Evolutionary conservation across 2,329 filamentous ascomycete genomes (phyloP).

Genomic region (Incumbomyces delicatus): DNA sequence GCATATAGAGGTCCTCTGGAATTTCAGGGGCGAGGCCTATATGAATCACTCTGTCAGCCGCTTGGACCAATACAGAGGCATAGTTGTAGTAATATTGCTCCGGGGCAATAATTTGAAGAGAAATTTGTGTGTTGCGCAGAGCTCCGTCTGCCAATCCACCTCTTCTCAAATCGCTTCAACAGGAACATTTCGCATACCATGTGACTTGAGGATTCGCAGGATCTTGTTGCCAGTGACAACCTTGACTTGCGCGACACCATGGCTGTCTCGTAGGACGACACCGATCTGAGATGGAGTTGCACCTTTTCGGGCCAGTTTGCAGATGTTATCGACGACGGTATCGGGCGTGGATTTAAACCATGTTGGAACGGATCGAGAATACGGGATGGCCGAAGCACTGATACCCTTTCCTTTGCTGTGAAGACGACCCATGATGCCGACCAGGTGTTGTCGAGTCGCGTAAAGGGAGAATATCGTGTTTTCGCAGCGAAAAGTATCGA

Average conservation of each 20-base stretch:
- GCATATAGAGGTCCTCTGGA: constrained; percentile 99
- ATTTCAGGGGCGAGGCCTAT: constrained; percentile 97
- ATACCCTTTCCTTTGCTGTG: constrained; percentile 99
- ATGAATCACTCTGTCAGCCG: constrained; percentile 84
- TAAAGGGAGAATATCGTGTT: too few relatives aligned
- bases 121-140: constrained; percentile 8
- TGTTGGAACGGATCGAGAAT: constrained; percentile 82
- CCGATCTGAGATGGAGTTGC: constrained; percentile 97
- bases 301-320: constrained; percentile 98
- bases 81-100: constrained; percentile 8
- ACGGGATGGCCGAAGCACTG: constrained; percentile 87
- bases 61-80: constrained; percentile 76
- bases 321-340: constrained; percentile 98
- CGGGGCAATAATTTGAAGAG: constrained; percentile 2
- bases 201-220: constrained; percentile 95
- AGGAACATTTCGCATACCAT: constrained; percentile 59
- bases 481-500: too few relatives aligned
- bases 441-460: constrained; percentile 14
- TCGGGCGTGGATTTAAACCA: constrained; percentile 99
- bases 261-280: constrained; percentile 95
- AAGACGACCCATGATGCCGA: constrained; percentile 73
- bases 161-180: background rate
- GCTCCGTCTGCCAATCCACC: constrained; percentile 11
- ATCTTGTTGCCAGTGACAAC: constrained; percentile 99
- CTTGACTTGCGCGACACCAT: constrained; percentile 97